These are phyloP conservation scores for Russula ochroleuca DNA, from an alignment of 768 basidiomycete genomes.

Conservation along the genomic window DNA sequence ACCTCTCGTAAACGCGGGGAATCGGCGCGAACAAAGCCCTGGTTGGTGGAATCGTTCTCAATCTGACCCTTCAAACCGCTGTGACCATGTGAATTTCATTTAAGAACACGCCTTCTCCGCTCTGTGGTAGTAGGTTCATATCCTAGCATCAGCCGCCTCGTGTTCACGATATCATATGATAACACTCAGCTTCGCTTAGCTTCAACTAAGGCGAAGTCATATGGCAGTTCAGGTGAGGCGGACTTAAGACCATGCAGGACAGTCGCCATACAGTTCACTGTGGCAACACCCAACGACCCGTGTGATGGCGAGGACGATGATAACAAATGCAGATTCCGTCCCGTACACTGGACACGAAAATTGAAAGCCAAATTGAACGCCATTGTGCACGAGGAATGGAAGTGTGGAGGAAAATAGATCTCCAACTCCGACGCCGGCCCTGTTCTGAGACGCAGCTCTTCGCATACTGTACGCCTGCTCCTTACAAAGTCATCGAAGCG, in stretches of 20 bases:
- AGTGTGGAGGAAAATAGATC: background rate
- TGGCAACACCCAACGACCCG: background rate
- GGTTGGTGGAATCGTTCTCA: background rate
- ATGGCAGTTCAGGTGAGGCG: background rate
- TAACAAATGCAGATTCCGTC: background rate
- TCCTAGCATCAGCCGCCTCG: background rate
- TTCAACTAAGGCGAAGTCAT: too few species aligned
- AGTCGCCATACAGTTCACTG: background rate
- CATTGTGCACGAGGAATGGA: background rate
- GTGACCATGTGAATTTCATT: background rate
- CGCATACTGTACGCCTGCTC: background rate
- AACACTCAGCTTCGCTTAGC: too few species aligned
- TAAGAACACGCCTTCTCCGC: background rate
- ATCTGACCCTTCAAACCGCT: background rate
- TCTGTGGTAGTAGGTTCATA: background rate
- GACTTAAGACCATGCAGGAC: background rate
- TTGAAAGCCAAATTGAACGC: background rate
- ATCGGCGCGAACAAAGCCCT: too few species aligned
- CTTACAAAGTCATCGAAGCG: background rate
- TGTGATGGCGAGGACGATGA: background rate
- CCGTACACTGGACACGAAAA: background rate
- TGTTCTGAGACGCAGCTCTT: background rate
- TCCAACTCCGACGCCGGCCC: background rate
- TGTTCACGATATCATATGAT: background rate
- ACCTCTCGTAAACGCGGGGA: too few species aligned